Base-by-base conservation (phyloP, 495 filamentous ascomycete genomes). In the Penicillium fimorum region DNA sequence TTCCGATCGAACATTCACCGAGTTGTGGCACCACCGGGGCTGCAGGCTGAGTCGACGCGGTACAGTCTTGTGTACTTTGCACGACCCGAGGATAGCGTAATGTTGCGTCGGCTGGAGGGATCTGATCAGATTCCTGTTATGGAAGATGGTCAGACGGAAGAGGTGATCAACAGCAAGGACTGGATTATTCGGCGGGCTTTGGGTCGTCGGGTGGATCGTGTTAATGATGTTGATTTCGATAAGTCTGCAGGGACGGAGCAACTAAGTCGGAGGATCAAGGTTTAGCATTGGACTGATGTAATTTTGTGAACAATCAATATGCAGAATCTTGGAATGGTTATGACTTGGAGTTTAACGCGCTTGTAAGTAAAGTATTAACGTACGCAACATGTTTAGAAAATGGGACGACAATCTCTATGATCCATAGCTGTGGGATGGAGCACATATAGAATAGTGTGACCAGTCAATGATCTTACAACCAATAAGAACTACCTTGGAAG, bases 11-110 rank as follows among this genome's bases (percentile, higher is more conserved):
- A 84, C 59, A 81, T 87, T 11, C 85, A 88, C 64, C 76, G 85
- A 4, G 85, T 88, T 17, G 79, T 83, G 4, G 72, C 74, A 2
- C 76, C 84, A 3, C 82, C 84, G 0, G 83, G 81, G 5, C 61
- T 67, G 6, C 84, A 87, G 56, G 79, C 67, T 0, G 65, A 64
- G n/a, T 66, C 57, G 32, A 74, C 75, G 35, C 70, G 85, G 35
- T 82, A 81, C 53, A 85, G 82, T 67, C 62, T 87, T 25, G 84
- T 86, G 20, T 87, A 85, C 66, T 87, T 87, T 66, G 68, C 78
- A 18, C 67, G 84, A 46, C 83, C 83, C 2, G 82, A 83, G 60
- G 81, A 87, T 67, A 62, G 76, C 15, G 80, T 84, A 25, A 45
- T 77, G 18, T 63, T 87, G 69, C 73, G 68, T 57, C 63, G 73